phyloP scores from a whole-genome alignment of 768 basidiomycete species.

The Psilocybe sp. region DNA sequence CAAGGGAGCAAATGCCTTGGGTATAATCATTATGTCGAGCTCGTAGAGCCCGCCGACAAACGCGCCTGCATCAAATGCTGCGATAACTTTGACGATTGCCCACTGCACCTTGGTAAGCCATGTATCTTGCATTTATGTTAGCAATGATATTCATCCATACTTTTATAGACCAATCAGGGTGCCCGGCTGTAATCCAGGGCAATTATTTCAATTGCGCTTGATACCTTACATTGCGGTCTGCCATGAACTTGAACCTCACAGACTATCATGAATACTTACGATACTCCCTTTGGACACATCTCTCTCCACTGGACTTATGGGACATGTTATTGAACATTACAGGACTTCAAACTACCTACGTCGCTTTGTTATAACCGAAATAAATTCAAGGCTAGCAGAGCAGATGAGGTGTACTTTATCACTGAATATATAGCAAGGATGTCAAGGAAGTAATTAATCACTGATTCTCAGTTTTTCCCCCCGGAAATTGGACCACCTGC shows the following conservation, averaged over 20 bases:
- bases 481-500: no score
- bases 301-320: neutral
- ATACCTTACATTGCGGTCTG: no score
- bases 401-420: no score
- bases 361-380: no score
- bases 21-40: conserved; percentile 60
- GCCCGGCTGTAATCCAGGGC: conserved; percentile 46
- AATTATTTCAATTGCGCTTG: conserved; percentile 52
- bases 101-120: conserved; percentile 38
- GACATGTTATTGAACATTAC: neutral
- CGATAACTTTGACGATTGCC: conserved; percentile 51
- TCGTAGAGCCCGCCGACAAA: conserved; percentile 46
- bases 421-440: no score
- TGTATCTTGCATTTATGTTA: neutral
- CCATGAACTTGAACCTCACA: no score
- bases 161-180: conserved; percentile 42
- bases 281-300: neutral
- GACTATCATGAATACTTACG: no score
- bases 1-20: conserved; percentile 47
- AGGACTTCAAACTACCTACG: no score
- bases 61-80: conserved; percentile 61
- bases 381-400: no score
- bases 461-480: no score
- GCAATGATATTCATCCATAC: neutral
- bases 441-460: no score